Base-by-base conservation (phyloP, 148 eudicot genomes). In the Fagopyrum esculentum region DNA sequence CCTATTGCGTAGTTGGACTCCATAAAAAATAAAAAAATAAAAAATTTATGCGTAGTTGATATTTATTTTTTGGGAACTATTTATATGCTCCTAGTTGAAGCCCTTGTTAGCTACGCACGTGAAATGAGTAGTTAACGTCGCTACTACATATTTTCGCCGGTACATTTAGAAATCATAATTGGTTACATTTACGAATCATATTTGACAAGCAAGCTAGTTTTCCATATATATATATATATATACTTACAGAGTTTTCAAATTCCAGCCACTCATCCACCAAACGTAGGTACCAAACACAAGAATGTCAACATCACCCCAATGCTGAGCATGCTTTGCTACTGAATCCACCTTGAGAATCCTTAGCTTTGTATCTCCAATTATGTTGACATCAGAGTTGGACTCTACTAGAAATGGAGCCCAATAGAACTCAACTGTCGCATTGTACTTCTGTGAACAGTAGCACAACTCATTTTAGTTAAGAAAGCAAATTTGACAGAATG, bases 181-280 rank as follows among this genome's bases (percentile, higher is more conserved):
- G 26, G 26, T 22, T 22, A 22, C 26, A 22, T 22, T 22, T 22
- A 22, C 26, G 26, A 22, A 22, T 22, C 26, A 22, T 22, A 35
- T 35, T 35, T 35, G 40, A 35, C 1, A 35, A 2, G 0, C 2
- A 35, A 35, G 40, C 3, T 35, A 1, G 40, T 35, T 35, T 35
- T 35, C 40, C 2, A 35, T 1, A 0, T 35, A 0, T 35, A 35
- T 35, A 35, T 35, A 35, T 35, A 57, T 49, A 9, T 48, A 49
- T 10, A 78, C 85, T 89, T 84, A 95, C 99, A 90, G 71, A 60
- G 96, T 80, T 56, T 88, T 95, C 73, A 87, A 77, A 76, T 76
- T 90, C 22, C 83, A 77, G 74, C 94, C 91, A 84, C 89, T 95
- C 90, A 83, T 83, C 99, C 99, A 95, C 99, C 99, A 95, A 84